These are phyloP conservation scores for Silene coronaria DNA, from an alignment of 179 eudicot genomes.

Conservation along the genomic window DNA sequence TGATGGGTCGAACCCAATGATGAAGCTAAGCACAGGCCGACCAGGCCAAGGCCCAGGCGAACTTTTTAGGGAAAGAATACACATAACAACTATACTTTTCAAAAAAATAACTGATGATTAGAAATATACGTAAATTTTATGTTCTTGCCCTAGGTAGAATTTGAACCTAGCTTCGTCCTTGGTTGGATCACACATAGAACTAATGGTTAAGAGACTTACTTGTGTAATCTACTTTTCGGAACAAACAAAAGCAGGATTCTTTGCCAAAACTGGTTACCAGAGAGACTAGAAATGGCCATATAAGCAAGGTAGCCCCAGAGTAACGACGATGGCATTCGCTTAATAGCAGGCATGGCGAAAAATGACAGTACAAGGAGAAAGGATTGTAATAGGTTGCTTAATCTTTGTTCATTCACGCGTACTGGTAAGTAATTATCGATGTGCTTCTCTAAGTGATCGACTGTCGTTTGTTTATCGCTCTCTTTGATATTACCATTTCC, in stretches of 20 bases:
- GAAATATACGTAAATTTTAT: too few relatives aligned
- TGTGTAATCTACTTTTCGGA: conserved; percentile 41
- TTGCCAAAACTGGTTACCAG: conserved; percentile 74
- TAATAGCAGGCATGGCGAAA: conserved; percentile 54
- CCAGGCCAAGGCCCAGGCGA: too few relatives aligned
- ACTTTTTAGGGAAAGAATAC: too few relatives aligned
- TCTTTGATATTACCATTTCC: conserved; percentile 19
- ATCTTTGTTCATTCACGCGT: conserved; percentile 63
- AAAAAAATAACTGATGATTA: too few relatives aligned
- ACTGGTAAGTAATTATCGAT: conserved; percentile 57
- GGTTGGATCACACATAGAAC: too few relatives aligned
- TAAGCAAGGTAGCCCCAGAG: conserved; percentile 73
- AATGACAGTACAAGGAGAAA: conserved; percentile 44
- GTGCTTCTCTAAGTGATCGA: conserved; percentile 46
- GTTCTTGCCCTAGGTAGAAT: too few relatives aligned
- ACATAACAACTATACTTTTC: too few relatives aligned
- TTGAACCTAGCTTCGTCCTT: too few relatives aligned
- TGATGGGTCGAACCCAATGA: too few relatives aligned
- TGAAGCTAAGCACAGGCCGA: too few relatives aligned
- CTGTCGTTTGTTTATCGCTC: conserved; percentile 16
- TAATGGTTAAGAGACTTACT: conserved; percentile 27
- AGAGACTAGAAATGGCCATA: conserved; percentile 64
- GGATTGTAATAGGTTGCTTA: conserved; percentile 62
- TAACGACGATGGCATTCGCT: conserved; percentile 57
- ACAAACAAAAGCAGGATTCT: conserved; percentile 44